Base-by-base conservation (phyloP, 495 filamentous ascomycete genomes). In the Daldinia vernicosa region DNA sequence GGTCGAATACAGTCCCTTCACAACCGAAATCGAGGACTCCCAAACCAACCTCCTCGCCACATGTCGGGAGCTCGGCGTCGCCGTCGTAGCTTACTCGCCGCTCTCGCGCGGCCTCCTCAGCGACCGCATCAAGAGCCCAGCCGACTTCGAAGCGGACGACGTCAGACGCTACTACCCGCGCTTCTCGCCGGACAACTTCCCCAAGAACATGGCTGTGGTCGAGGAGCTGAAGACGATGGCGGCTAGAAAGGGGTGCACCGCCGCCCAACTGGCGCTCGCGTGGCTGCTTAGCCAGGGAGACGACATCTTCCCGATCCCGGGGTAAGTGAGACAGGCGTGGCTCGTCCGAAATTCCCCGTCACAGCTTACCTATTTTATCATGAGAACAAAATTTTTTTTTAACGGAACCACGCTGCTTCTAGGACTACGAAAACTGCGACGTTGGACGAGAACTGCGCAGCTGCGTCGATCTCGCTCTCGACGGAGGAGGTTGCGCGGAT, bases 1-100 rank as follows among this genome's bases (percentile, higher is more conserved):
- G 50, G 75, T 91, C 24, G 90, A 92, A 79, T 90, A 89, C 71
- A 85, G 78, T 3, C 85, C 87, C 0, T 91, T 90, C 66, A 75
- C 83, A 3, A 78, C 86, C 4, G 87, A 90, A 5, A 88, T 91
- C 54, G 87, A 91, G 75, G 70, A 64, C 17, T 62, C 78, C 0
- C 66, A 80, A 7, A 80, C 81, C 6, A 75, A 75, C 4, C 70
- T 91, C 8, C 66, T 91, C 6, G 71, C 81, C n/a, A 87, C 89
- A 0, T 85, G 82, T 64, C 83, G 88, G 4, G 88, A 91, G 67
- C 83, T 93, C 6, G 89, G 87, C 17, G 77, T 90, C 14, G 79
- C 88, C 0, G 77, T 88, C 12, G 82, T 91, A 0, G 88, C 87
- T 0, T 91, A 89, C 76, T 85, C 80, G 17, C 90, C 91, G 0